A percentile compares a stretch with the other conserved stretches of the same genome.
phyloP scores from a whole-genome alignment of 805 yeast genomes.

The Cyberlindnera euphorbiiphila region DNA sequence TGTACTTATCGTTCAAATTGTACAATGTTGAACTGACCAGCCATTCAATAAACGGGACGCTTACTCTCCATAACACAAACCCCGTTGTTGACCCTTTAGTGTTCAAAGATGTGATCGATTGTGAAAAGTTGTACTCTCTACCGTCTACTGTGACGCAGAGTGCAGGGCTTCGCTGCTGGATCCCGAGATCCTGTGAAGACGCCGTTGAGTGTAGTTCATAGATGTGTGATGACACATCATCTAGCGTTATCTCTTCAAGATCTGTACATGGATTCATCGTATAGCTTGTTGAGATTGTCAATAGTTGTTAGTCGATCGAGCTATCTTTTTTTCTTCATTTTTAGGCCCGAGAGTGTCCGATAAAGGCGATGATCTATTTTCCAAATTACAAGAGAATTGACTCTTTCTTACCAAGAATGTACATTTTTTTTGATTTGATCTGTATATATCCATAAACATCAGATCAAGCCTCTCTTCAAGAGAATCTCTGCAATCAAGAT shows the following conservation, averaged over 20 bases:
- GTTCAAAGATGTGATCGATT: slow-evolving; percentile 31
- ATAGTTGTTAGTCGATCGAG: too few species aligned
- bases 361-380: not conserved
- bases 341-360: too few species aligned
- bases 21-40: slow-evolving; percentile 26
- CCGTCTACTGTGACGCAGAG: slow-evolving; percentile 21
- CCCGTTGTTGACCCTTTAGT: slow-evolving; percentile 50
- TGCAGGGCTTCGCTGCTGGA: slow-evolving; percentile 22
- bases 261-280: slow-evolving; percentile 4
- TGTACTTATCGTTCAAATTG: slow-evolving; percentile 21
- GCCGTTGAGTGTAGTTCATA: slow-evolving; percentile 18
- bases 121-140: slow-evolving; percentile 27
- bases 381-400: not conserved
- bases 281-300: too few species aligned
- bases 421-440: not conserved
- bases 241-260: slow-evolving; percentile 16
- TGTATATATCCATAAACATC: slow-evolving; percentile 18
- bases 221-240: slow-evolving; percentile 18
- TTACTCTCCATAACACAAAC: slow-evolving; percentile 56
- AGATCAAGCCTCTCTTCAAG: slow-evolving; percentile 70
- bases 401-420: not conserved
- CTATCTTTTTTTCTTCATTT: not conserved
- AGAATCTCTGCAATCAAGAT: slow-evolving; percentile 90
- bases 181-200: slow-evolving; percentile 24
- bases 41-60: slow-evolving; percentile 52